Evolutionary conservation across 345 rosid genomes (phyloP), one percentile per base, ranked within the genome.

Genomic region (Stellera chamaejasme): DNA sequence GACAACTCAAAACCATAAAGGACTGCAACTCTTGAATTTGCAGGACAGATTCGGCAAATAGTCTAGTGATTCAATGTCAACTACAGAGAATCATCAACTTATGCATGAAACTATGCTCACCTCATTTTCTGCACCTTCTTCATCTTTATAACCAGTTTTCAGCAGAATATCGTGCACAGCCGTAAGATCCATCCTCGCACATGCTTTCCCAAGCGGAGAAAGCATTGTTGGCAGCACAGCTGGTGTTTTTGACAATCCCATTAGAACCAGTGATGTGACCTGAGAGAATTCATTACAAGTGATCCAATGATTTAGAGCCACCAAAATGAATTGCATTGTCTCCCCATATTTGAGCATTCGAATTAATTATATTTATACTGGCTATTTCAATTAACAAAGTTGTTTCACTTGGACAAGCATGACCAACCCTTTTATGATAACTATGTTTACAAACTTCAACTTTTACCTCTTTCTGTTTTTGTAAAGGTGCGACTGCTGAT

Each of bases 181-280:
- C 45, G 75, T 78, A 43, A 92, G 87, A 71, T 92, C 96, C 95
- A 84, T 85, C 68, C 84, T 79, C 0, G 79, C 76, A 51, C 83
- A 81, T 41, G 87, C 91, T 72, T 81, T 79, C 55, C 91, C 91
- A 57, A 84, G 83, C 0, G 82, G 80, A 2, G 87, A 77, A 61
- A 79, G 74, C 79, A 77, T 66, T n/a, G 82, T 73, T n/a, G 83
- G 87, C 50, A 72, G 65, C 63, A 63, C 72, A 13, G 52, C 79
- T 1, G 81, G 79, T 50, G 77, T 69, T 81, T 68, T 77, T 11
- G 77, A 66, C 60, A 79, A 63, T 32, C 87, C 83, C 87, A 84
- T 79, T 47, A 84, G 75, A 62, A 72, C 69, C 61, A 69, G 82
- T 6, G 91, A 84, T 50, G 80, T 69, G 64, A 84, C 91, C 91